A percentile compares a stretch with the other conserved stretches of the same genome.
phyloP scores from a whole-genome alignment of 2,329 filamentous ascomycete genomes.

The Helotiales sp. region DNA sequence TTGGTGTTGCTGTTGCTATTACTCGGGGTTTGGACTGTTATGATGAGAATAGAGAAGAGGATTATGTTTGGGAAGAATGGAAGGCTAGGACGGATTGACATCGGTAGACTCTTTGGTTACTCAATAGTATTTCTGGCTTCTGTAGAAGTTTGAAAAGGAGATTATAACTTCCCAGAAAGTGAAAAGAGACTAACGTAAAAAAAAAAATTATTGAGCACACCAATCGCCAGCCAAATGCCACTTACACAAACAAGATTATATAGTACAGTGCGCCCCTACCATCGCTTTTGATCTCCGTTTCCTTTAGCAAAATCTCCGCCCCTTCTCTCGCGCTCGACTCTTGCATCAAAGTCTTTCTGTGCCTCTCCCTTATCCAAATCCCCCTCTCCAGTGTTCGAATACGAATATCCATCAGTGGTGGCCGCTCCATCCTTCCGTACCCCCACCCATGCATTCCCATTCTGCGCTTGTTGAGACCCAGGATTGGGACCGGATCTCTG shows the following conservation, averaged over 20 bases:
- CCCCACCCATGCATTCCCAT: slow-evolving; percentile 25
- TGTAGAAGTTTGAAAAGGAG: not conserved
- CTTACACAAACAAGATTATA: not conserved
- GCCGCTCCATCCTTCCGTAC: slow-evolving; percentile 21
- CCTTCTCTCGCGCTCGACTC: slow-evolving; percentile 41
- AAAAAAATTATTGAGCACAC: no score
- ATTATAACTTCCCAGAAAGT: not conserved
- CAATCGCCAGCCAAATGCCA: slow-evolving; percentile 2
- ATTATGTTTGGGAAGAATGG: not conserved
- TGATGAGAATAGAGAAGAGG: not conserved
- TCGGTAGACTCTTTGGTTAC: no score
- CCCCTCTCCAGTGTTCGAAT: slow-evolving; percentile 35
- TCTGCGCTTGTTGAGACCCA: slow-evolving; percentile 9
- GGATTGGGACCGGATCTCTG: not conserved
- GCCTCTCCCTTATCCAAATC: slow-evolving; percentile 35
- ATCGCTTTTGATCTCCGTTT: slow-evolving; percentile 35
- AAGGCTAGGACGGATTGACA: not conserved
- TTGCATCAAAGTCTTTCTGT: slow-evolving; percentile 43
- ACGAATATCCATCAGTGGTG: slow-evolving; percentile 34
- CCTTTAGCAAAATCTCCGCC: slow-evolving; percentile 38
- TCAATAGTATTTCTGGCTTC: not conserved
- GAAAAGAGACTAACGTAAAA: no score
- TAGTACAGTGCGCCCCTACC: slow-evolving; percentile 25
- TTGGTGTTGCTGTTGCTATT: not conserved
- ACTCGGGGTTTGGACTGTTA: not conserved